Evolutionary conservation across 306 rosid species (phyloP).

Genomic region (Dalbergia cultrata): DNA sequence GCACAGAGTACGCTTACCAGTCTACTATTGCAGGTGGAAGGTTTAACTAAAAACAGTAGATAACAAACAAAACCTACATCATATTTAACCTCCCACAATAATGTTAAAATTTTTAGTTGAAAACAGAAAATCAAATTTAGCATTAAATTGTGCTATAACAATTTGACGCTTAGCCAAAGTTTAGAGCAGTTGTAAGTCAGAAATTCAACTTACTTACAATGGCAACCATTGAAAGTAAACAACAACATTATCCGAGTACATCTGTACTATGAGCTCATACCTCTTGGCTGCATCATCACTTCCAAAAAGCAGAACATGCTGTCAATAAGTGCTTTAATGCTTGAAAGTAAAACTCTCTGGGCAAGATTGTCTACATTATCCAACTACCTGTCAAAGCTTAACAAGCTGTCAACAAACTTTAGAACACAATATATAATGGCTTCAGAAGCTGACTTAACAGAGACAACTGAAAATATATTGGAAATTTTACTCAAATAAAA

Average conservation of each 20-base stretch:
- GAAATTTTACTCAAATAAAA: no score
- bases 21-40: no score
- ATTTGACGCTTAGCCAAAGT: neutral
- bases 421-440: conserved; percentile 74
- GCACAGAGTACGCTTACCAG: no score
- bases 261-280: conserved; percentile 48
- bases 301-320: conserved; percentile 75
- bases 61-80: no score
- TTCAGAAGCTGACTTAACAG: conserved; percentile 75
- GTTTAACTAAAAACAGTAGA: no score
- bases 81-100: no score
- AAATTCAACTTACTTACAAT: conserved; percentile 9
- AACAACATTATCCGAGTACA: conserved; percentile 8
- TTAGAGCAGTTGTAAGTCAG: neutral
- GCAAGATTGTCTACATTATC: conserved; percentile 60
- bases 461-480: conserved; percentile 79
- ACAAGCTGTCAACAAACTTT: conserved; percentile 80
- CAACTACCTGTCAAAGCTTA: conserved; percentile 70
- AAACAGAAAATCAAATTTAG: neutral
- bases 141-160: neutral
- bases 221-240: neutral
- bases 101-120: no score
- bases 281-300: conserved; percentile 76
- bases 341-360: conserved; percentile 60
- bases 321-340: conserved; percentile 68